These are phyloP conservation scores for Wickerhamiella infanticola DNA, from an alignment of 1,139 yeast genomes.

Conservation along the genomic window DNA sequence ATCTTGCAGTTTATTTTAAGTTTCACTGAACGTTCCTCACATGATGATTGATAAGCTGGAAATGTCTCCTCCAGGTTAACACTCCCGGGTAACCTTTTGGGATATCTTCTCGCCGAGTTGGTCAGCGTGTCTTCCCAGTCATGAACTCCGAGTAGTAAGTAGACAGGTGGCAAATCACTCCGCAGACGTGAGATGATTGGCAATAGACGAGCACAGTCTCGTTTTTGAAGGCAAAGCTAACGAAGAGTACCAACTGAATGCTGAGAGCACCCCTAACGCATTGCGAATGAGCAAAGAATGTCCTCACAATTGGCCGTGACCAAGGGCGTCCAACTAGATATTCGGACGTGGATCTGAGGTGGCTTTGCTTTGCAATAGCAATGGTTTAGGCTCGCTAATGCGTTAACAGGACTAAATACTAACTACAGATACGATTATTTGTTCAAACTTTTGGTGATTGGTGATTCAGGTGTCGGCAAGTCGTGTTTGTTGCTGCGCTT, in stretches of 20 bases:
- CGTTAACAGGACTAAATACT: slow-evolving; percentile 5
- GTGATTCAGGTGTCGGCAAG: slow-evolving; percentile 97
- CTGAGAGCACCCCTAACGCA: not conserved
- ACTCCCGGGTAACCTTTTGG: not conserved
- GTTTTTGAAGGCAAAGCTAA: not conserved
- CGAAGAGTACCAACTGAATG: not conserved
- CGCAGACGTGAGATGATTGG: not conserved
- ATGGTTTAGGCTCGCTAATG: too few relatives aligned
- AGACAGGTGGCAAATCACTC: not conserved
- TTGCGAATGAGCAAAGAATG: too few relatives aligned
- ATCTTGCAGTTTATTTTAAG: too few relatives aligned
- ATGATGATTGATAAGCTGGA: too few relatives aligned
- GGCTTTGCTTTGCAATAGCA: too few relatives aligned
- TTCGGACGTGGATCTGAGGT: too few relatives aligned
- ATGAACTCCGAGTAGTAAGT: slow-evolving; percentile 3
- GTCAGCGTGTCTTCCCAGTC: slow-evolving; percentile 1
- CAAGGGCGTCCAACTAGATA: too few relatives aligned
- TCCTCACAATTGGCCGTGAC: too few relatives aligned
- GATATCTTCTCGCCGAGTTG: not conserved
- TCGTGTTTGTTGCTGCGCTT: slow-evolving; percentile 88
- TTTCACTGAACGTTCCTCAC: too few relatives aligned
- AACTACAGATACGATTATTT: slow-evolving; percentile 63
- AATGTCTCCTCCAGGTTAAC: not conserved
- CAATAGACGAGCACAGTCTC: too few relatives aligned
- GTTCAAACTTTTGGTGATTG: slow-evolving; percentile 83